Evolutionary conservation across 768 basidiomycete genomes (phyloP), one percentile per base, ranked within the genome.

Genomic region (Tylopilus plumbeoviolaceoides): DNA sequence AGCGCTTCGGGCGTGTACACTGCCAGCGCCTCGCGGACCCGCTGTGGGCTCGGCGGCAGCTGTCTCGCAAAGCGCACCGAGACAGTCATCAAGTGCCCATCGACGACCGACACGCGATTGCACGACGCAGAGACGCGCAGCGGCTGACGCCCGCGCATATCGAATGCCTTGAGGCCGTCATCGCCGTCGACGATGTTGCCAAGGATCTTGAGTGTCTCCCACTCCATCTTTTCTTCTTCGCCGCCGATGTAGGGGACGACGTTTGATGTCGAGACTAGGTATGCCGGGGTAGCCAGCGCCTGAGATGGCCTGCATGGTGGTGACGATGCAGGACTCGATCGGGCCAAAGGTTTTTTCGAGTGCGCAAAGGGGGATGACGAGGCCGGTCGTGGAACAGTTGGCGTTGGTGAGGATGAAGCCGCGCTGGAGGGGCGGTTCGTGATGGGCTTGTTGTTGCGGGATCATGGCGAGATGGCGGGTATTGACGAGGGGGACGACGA

Each of bases 321-420:
- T 97, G 67, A 95, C 87, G 64, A 98, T 75, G 63, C 91, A 84
- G 2, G 84, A 80, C 61, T 98, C 91, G 66, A 99, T 77, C n/a
- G 94, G 95, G 7, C 97, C 97, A 56, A 98, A 99, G 0, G 89
- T 78, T 56, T 79, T 82, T 70, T 97, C 94, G 59, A 98, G 81
- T 0, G 94, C 94, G 44, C 82, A 81, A 60, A 98, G 84, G 18
- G 94, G 91, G 54, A 97, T 83, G 53, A 92, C 91, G 65, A 86
- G 79, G 40, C 89, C 95, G 1, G 97, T 99, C 4, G 97, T 98
- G 21, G 91, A 88, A 74, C 97, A 98, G 74, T 98, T 99, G 60
- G 97, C 97, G 69, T 99, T 99, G 53, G 94, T 95, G 56, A 99
- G 87, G 69, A 99, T 95, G 76, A 92, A 98, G 4, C 97, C 97